phyloP scores from a whole-genome alignment of 306 rosid genomes.

The Dryas drummondii region DNA sequence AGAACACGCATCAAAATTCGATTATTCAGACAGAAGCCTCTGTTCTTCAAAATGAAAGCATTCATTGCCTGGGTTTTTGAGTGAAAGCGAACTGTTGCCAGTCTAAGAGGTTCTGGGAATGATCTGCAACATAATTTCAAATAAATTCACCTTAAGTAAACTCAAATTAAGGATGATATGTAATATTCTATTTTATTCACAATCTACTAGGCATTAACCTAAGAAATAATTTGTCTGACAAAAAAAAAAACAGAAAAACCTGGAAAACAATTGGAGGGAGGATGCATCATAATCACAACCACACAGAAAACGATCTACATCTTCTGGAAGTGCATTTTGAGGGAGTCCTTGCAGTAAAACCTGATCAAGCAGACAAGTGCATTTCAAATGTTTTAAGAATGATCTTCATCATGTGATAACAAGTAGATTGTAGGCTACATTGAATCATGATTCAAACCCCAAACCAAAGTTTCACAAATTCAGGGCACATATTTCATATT shows the following conservation, averaged over 20 bases:
- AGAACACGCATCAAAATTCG: conserved; percentile 58
- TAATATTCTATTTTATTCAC: background rate
- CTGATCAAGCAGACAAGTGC: conserved; percentile 36
- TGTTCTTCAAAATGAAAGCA: conserved; percentile 62
- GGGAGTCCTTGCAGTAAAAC: conserved; percentile 73
- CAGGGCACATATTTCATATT: background rate
- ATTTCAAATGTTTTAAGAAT: background rate
- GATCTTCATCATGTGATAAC: background rate
- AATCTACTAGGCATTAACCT: conserved; percentile 43
- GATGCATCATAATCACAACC: conserved; percentile 51
- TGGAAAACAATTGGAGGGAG: conserved; percentile 43
- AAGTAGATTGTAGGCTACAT: background rate
- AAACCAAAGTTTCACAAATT: background rate
- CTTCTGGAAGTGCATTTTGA: conserved; percentile 24
- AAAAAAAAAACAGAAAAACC: conserved; percentile 26
- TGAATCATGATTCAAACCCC: background rate
- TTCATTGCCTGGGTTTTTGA: conserved; percentile 66
- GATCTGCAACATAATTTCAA: conserved; percentile 45
- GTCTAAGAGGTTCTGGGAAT: conserved; percentile 33
- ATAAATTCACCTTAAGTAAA: conserved; percentile 7
- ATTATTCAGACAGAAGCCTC: conserved; percentile 55
- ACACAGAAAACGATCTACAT: conserved; percentile 56
- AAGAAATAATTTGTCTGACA: background rate
- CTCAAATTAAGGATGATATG: conserved; percentile 12
- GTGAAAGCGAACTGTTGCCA: conserved; percentile 52